These are phyloP conservation scores for Penicillium ochrochloron DNA, from an alignment of 495 filamentous ascomycete species.

Conservation along the genomic window DNA sequence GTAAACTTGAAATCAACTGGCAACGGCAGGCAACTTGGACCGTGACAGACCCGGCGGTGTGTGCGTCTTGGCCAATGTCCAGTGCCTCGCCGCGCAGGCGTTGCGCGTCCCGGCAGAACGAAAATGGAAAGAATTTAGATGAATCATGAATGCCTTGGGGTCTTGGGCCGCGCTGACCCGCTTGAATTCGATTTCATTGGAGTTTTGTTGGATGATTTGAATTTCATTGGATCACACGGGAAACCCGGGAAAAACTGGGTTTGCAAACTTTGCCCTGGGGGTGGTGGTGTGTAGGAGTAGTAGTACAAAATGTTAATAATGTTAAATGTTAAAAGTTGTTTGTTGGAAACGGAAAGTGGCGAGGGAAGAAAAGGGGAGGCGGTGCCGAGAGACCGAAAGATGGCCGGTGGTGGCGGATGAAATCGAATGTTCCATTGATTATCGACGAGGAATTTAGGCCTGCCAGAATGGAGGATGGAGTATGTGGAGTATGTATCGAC, in stretches of 20 bases:
- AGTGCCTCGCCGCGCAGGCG: background rate
- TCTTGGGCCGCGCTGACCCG: constrained; percentile 18
- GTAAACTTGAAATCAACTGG: background rate
- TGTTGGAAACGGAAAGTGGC: background rate
- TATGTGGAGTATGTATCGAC: background rate
- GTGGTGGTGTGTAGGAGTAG: background rate
- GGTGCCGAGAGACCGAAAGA: background rate
- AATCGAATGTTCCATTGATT: background rate
- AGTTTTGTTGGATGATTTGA: background rate
- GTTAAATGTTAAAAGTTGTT: background rate
- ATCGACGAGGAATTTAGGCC: background rate
- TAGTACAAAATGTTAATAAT: background rate
- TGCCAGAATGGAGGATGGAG: background rate
- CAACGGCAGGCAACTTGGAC: background rate
- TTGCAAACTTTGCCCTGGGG: background rate
- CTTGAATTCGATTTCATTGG: background rate
- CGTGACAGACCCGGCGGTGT: constrained; percentile 11
- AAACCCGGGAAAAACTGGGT: background rate
- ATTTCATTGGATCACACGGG: background rate
- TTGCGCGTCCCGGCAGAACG: constrained; percentile 23
- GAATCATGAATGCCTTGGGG: background rate
- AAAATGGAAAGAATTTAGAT: constrained; percentile 3
- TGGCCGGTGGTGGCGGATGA: background rate
- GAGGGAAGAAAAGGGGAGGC: constrained; percentile 1
- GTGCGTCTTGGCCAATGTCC: constrained; percentile 7